A percentile compares a stretch with the other conserved stretches of the same genome.
These are phyloP conservation scores for Gynochthodes officinalis DNA, from an alignment of 257 asterid species.

Conservation along the genomic window DNA sequence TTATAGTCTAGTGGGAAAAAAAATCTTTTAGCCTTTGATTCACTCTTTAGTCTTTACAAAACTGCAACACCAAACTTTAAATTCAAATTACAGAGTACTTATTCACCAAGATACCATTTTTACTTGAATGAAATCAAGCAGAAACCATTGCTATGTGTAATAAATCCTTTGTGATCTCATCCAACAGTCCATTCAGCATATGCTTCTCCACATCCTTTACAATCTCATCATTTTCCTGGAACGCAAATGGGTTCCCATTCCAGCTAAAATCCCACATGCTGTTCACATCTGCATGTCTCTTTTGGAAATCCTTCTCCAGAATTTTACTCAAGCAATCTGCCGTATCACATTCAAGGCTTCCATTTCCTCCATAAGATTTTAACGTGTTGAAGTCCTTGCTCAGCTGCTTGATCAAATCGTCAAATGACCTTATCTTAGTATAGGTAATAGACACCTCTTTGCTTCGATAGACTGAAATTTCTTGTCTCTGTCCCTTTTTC, in stretches of 20 bases:
- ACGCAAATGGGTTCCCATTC: slow-evolving; percentile 37
- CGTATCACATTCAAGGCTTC: slow-evolving; percentile 35
- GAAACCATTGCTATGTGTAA: slow-evolving; percentile 24
- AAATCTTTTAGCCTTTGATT: not conserved
- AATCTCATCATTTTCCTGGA: slow-evolving; percentile 50
- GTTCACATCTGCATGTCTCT: slow-evolving; percentile 47
- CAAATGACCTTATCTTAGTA: slow-evolving; percentile 45
- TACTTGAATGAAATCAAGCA: slow-evolving; percentile 4
- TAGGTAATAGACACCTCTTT: slow-evolving; percentile 16
- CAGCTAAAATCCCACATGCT: slow-evolving; percentile 82
- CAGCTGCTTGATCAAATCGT: slow-evolving; percentile 63
- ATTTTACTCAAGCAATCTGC: slow-evolving; percentile 47
- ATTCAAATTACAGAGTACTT: slow-evolving; percentile 4
- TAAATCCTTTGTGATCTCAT: slow-evolving; percentile 61
- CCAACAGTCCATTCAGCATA: slow-evolving; percentile 63
- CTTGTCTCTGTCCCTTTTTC: slow-evolving; percentile 65
- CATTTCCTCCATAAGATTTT: slow-evolving; percentile 34
- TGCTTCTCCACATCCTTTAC: slow-evolving; percentile 58
- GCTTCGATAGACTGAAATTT: slow-evolving; percentile 38
- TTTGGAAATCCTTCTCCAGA: slow-evolving; percentile 56
- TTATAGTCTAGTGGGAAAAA: not conserved
- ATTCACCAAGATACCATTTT: not conserved
- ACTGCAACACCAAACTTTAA: slow-evolving; percentile 10
- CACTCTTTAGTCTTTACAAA: slow-evolving; percentile 15
- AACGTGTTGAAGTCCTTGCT: slow-evolving; percentile 56